Evolutionary conservation across 345 rosid species (phyloP), one percentile per base, ranked within the genome.

Genomic region (Arabidopsis arenosa): DNA sequence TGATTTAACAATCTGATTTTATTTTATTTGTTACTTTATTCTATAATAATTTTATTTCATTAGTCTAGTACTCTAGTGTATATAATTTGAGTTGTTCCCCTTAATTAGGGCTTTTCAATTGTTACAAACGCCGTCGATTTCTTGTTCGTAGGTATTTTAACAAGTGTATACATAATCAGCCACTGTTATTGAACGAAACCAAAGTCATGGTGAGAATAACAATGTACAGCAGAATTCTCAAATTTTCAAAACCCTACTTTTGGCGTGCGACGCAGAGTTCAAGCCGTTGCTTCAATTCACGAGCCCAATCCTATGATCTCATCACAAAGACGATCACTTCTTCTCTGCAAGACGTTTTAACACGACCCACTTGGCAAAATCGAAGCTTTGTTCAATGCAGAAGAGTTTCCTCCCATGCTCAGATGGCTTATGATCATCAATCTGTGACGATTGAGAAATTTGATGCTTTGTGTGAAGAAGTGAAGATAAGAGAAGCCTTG

Each of bases 401-500:
- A 59, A 36, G 47, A 58, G 26, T 59, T 13, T 70, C 54, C 30
- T 64, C 26, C 47, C 28, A 47, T 45, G 66, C 55, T 70, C 65
- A 4, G 13, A 70, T 28, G 32, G 41, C 43, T 43, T 11, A 21
- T 39, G 9, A 40, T 67, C 5, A 67, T 44, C 32, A 15, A 30
- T 69, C 74, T 17, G 35, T 36, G 43, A 59, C 15, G 36, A 23
- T 59, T 33, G 75, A 59, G 26, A 58, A 47, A 14, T 70, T 70
- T 6, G 75, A 70, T 47, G 58, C 58, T 33, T 37, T 58, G 5
- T 77, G 88, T 80, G 68, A 72, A 75, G 83, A 87, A 40, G 81
- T 77, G 53, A 89, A 89, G 40, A 77, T 84, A 52, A 74, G 73
- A 80, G 93, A 87, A 83, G 88, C 87, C 18, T 57, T 84, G 13